Evolutionary conservation across 106 monocot species (phyloP).

Genomic region (Dioscorea dumetorum): DNA sequence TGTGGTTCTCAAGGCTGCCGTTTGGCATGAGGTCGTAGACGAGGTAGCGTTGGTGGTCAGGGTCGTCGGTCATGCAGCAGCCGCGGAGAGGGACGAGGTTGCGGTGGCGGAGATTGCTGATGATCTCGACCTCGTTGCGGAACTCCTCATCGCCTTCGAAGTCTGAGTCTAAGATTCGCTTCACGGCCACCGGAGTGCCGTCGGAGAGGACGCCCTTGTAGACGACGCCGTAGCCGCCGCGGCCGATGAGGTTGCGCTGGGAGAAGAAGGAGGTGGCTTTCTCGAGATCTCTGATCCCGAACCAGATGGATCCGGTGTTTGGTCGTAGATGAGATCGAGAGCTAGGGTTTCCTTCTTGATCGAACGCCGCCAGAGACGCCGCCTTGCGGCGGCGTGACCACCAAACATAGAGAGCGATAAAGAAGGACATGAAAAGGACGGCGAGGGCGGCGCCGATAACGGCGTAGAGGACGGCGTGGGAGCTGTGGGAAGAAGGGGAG

Average conservation of each 20-base stretch:
- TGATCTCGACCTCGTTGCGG: slow-evolving; percentile 75
- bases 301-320: slow-evolving; percentile 61
- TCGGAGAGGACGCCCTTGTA: slow-evolving; percentile 55
- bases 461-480: neutral
- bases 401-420: neutral
- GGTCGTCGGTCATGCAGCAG: slow-evolving; percentile 58
- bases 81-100: slow-evolving; percentile 75
- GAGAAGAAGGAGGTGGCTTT: slow-evolving; percentile 48
- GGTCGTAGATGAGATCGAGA: neutral
- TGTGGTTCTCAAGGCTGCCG: slow-evolving; percentile 45
- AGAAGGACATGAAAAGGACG: slow-evolving; percentile 1
- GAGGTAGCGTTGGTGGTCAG: slow-evolving; percentile 55
- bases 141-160: slow-evolving; percentile 61
- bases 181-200: slow-evolving; percentile 59
- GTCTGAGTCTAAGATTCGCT: slow-evolving; percentile 51
- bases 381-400: neutral
- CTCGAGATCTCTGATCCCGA: slow-evolving; percentile 37
- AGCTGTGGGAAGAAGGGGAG: neutral
- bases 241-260: slow-evolving; percentile 48
- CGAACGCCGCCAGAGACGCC: neutral
- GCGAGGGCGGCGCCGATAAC: slow-evolving; percentile 16
- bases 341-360: too few species aligned
- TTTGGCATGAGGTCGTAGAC: slow-evolving; percentile 83
- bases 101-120: slow-evolving; percentile 67
- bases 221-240: slow-evolving; percentile 62